phyloP scores from a whole-genome alignment of 352 stramenopile species.

The Phytophthora meadii region DNA sequence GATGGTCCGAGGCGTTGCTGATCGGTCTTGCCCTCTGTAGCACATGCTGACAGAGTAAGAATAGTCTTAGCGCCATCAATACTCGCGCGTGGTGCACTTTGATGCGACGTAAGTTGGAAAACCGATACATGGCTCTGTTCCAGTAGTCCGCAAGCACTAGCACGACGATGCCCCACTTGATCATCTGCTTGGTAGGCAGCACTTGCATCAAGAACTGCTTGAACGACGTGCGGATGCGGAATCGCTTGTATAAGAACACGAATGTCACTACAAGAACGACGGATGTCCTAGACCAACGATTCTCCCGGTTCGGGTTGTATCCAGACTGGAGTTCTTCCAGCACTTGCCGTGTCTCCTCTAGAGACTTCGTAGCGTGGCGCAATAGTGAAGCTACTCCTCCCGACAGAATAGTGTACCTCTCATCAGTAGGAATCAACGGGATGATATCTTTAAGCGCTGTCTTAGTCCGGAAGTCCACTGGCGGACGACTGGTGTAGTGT shows the following conservation, averaged over 20 bases:
- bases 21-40: conserved; percentile 77
- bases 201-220: conserved; percentile 71
- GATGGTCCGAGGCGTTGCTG: conserved; percentile 74
- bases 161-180: conserved; percentile 68
- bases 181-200: conserved; percentile 61
- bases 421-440: conserved; percentile 81
- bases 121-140: conserved; percentile 81
- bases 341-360: conserved; percentile 82
- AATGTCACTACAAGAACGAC: conserved; percentile 55
- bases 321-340: conserved; percentile 82
- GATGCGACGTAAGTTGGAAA: conserved; percentile 84
- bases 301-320: conserved; percentile 87
- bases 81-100: conserved; percentile 88
- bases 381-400: conserved; percentile 82
- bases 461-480: conserved; percentile 81
- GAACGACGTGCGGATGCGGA: conserved; percentile 73
- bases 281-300: conserved; percentile 84
- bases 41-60: conserved; percentile 85
- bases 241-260: conserved; percentile 79
- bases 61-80: conserved; percentile 84
- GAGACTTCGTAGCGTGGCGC: conserved; percentile 81
- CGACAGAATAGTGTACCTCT: conserved; percentile 84
- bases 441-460: conserved; percentile 90
- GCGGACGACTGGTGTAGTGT: conserved; percentile 51
- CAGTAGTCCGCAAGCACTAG: conserved; percentile 75